A percentile compares a stretch with the other conserved stretches of the same genome.
These are phyloP conservation scores for Penicillium oxalicum DNA, from an alignment of 2,329 filamentous ascomycete genomes.

Conservation along the genomic window DNA sequence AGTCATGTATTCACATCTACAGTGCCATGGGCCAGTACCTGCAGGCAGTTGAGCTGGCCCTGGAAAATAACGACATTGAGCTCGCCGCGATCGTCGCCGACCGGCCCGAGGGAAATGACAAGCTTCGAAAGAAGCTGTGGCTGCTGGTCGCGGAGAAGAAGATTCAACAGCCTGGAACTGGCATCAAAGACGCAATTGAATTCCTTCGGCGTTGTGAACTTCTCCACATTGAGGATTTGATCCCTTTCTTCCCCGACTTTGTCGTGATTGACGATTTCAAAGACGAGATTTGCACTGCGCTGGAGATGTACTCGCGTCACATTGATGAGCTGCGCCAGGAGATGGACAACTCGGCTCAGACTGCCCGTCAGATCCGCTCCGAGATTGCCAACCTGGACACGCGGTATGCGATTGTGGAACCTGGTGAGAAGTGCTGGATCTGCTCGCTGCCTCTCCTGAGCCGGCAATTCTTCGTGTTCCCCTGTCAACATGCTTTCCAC, in stretches of 20 bases:
- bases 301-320: conserved; percentile 87
- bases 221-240: conserved; percentile 89
- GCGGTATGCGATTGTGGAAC: conserved; percentile 92
- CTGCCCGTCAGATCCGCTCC: conserved; percentile 81
- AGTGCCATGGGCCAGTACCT: conserved; percentile 92
- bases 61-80: conserved; percentile 84
- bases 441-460: conserved; percentile 81
- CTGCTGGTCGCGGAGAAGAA: conserved; percentile 91
- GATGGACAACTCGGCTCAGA: conserved; percentile 90
- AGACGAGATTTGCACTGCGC: conserved; percentile 87
- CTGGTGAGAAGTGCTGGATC: conserved; percentile 87
- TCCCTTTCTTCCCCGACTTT: conserved; percentile 98
- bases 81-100: conserved; percentile 87
- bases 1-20: conserved; percentile 96
- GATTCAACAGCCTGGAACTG: conserved; percentile 69
- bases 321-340: conserved; percentile 85
- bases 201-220: conserved; percentile 89
- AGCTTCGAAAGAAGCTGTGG: conserved; percentile 89
- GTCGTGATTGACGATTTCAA: conserved; percentile 99
- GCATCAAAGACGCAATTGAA: conserved; percentile 89
- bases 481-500: conserved; percentile 96
- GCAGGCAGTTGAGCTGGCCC: conserved; percentile 84
- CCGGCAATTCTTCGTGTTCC: conserved; percentile 95
- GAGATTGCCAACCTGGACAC: conserved; percentile 82
- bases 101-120: conserved; percentile 66